These are phyloP conservation scores for Trichoderma afroharzianum DNA, from an alignment of 2,329 filamentous ascomycete genomes.

Conservation along the genomic window DNA sequence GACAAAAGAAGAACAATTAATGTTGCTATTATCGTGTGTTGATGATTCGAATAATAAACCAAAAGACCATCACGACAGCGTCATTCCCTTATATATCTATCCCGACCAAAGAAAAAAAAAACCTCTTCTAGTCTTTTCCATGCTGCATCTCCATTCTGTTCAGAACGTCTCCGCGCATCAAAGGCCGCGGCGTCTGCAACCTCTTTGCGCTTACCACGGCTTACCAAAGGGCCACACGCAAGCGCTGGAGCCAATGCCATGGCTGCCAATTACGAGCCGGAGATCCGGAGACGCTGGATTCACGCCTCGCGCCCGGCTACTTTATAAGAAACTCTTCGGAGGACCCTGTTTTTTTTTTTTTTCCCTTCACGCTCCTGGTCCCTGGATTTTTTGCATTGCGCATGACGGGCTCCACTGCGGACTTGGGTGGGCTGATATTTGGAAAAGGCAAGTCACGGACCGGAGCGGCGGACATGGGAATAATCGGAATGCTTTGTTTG, in stretches of 20 bases:
- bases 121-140: background rate
- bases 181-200: background rate
- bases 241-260: background rate
- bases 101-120: background rate
- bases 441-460: background rate
- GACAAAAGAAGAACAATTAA: background rate
- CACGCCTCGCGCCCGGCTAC: background rate
- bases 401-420: background rate
- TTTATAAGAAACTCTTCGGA: background rate
- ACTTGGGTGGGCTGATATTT: background rate
- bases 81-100: background rate
- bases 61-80: background rate
- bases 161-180: conserved; percentile 7
- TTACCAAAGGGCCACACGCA: background rate
- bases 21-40: background rate
- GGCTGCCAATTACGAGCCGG: background rate
- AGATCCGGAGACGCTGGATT: conserved; percentile 15
- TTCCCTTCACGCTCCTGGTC: background rate
- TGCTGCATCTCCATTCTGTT: background rate
- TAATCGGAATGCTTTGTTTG: background rate
- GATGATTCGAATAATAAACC: background rate
- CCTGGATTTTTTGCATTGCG: background rate
- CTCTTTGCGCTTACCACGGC: background rate
- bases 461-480: background rate
- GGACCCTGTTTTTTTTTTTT: background rate